Evolutionary conservation across 306 rosid species (phyloP), one percentile per base, ranked within the genome.

Genomic region (Canavalia ensiformis): DNA sequence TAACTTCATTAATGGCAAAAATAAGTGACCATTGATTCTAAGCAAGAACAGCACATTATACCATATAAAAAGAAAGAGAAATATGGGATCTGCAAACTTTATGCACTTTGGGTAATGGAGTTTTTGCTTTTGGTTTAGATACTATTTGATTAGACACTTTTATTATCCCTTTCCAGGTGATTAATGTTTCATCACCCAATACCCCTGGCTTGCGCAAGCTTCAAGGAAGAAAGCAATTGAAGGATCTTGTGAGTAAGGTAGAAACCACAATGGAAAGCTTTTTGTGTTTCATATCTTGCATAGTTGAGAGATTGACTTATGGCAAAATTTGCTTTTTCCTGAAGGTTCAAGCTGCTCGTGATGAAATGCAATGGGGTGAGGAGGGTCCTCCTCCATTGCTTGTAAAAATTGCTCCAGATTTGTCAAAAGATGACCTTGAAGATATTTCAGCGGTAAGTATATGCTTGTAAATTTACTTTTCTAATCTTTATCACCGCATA

Each of bases 311-410:
- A 45, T 84, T 82, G 73, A 81, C 84, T 84, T 69, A 18, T 44
- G 25, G 63, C 55, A 59, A 73, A 69, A 7, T 78, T 82, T 76
- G 10, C 83, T 82, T 66, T 83, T 18, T 57, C 79, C 57, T 12
- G 72, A 73, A 95, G 99, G 90, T 95, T 84, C 99, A 95, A 72
- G 98, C 94, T 63, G 98, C 99, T 77, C 93, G 99, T 74, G 96
- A 95, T 85, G 99, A 95, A 84, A 95, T 95, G 99, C 99, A 95
- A 90, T 95, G 98, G 99, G 99, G 97, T 37, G 99, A 95, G 81
- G 99, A 95, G 89, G 99, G 99, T 25, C 98, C 97, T 55, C 99
- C 99, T 69, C 99, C 99, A 1, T 88, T 95, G 93, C 93, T 95
- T 37, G 99, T 95, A 83, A 95, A 95, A 90, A 95, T 95, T 71